A percentile compares a stretch with the other conserved stretches of the same genome.
These are phyloP conservation scores for Aspergillus sp. DNA, from an alignment of 2,329 filamentous ascomycete species.

Conservation along the genomic window DNA sequence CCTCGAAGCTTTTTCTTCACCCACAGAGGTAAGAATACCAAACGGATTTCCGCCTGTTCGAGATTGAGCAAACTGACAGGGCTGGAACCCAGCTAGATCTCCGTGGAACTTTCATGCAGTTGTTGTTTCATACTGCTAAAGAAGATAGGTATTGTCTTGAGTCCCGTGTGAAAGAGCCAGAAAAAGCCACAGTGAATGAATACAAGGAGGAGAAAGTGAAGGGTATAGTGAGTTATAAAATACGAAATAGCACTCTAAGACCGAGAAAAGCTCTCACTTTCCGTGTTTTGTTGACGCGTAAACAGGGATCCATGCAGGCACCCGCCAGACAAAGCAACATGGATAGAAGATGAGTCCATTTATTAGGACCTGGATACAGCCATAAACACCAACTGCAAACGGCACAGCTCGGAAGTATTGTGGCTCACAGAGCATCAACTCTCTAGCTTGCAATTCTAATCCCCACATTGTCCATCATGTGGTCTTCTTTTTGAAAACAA, in stretches of 20 bases:
- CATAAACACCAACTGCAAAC: neutral
- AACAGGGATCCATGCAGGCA: conserved; percentile 1
- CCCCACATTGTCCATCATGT: no score
- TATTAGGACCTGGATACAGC: neutral
- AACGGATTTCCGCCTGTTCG: neutral
- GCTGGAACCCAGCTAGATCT: neutral
- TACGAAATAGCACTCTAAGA: neutral
- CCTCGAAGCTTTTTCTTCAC: no score
- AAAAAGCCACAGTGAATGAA: neutral
- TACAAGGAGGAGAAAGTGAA: neutral
- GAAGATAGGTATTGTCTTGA: neutral
- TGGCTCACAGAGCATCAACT: no score
- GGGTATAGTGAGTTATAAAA: neutral
- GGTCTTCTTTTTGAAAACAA: neutral
- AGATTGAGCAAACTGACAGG: neutral
- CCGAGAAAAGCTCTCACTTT: neutral
- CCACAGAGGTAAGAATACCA: neutral
- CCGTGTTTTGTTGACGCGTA: neutral
- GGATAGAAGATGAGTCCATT: neutral
- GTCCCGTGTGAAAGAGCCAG: neutral
- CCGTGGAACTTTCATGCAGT: neutral
- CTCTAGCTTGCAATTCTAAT: no score
- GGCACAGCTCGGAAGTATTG: no score
- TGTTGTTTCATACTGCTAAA: neutral
- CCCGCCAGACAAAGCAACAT: conserved; percentile 7